Evolutionary conservation across 257 asterid species (phyloP), one percentile per base, ranked within the genome.

Genomic region (Misopates orontium): DNA sequence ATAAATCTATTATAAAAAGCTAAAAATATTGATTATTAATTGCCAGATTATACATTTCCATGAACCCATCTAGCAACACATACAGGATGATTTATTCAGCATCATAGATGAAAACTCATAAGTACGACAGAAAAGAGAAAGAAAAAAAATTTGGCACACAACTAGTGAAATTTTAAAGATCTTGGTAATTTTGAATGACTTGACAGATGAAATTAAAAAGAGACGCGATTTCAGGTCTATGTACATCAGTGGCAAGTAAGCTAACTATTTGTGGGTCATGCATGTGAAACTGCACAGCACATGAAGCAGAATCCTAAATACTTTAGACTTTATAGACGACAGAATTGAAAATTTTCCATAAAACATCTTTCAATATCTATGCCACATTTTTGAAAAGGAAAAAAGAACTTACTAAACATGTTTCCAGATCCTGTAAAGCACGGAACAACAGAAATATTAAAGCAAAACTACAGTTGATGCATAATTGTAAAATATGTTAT

Each of bases 351-450:
- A n/a, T 10, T 54, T 39, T 18, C 39, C 10, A 39, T 23, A 25
- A 42, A 8, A 21, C 50, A 54, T 1, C 20, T 8, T 23, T 15
- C 25, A 62, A 22, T 22, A 10, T 10, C 52, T 16, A 68, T 58
- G 50, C 42, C 36, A 14, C 56, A 40, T n/a, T 59, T 31, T 32
- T 22, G 22, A 18, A 39, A 32, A 36, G 52, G 16, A 8, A 0
- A 10, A 12, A 22, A 39, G 36, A 50, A 47, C 21, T 20, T 39
- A 53, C 1, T 22, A 19, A 49, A 53, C 47, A 53, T 42, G 31
- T 63, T 54, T 32, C 68, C 32, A 20, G 23, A 51, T 65, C 49
- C 17, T 45, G 24, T 54, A 4, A 22, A 60, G 54, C 57, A 63
- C 42, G 24, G 57, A 50, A 45, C 50, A 49, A 59, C 0, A 49